A percentile compares a stretch with the other conserved stretches of the same genome.
Conservation (phyloP, 805 yeast genomes). For the Candida ulmi region DNA sequence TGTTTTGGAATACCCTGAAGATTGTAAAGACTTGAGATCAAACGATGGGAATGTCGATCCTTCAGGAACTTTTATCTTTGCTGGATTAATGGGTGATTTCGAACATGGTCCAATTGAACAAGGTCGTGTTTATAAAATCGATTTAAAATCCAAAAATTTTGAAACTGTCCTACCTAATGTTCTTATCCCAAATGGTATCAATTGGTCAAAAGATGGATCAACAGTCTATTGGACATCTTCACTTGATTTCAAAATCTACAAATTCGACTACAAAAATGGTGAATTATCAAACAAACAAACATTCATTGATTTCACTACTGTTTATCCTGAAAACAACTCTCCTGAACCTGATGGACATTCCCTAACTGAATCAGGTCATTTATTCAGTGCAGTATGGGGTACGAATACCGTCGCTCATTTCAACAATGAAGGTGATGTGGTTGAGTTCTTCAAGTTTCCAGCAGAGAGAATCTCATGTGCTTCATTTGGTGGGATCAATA, state of each 20-base stretch:
- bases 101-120: conserved; percentile 30
- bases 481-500: conserved; percentile 55
- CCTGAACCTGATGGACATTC: conserved; percentile 83
- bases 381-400: conserved; percentile 67
- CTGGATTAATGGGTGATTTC: conserved; percentile 74
- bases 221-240: conserved; percentile 52
- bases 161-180: conserved; percentile 33
- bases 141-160: conserved; percentile 24
- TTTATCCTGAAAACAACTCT: conserved; percentile 20
- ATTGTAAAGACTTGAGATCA: conserved; percentile 41
- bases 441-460: conserved; percentile 52
- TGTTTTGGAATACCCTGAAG: conserved; percentile 28
- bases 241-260: conserved; percentile 38
- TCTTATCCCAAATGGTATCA: conserved; percentile 62
- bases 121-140: conserved; percentile 50
- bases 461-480: conserved; percentile 58
- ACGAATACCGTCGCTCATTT: conserved; percentile 51
- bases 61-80: conserved; percentile 62
- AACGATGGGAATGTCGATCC: conserved; percentile 84
- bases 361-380: conserved; percentile 41
- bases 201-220: conserved; percentile 40
- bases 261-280: conserved; percentile 37
- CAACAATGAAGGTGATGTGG: conserved; percentile 40
- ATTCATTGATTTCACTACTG: conserved; percentile 32
- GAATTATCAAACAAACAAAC: conserved; percentile 30